Evolutionary conservation across 75 land plant genomes (phyloP).

Genomic region (Pinus albicaulis): DNA sequence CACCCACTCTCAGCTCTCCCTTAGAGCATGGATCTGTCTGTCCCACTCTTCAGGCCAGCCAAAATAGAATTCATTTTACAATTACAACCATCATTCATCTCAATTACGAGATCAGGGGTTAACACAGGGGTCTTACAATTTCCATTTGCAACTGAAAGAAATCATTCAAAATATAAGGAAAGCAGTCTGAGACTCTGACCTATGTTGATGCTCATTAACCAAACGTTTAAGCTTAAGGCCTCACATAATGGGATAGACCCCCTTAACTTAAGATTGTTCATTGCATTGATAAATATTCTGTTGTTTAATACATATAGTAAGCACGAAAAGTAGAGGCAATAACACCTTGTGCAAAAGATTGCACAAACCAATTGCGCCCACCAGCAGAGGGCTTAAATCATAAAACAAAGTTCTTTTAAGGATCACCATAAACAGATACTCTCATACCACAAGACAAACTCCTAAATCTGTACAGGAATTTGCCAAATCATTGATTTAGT

Average conservation of each 20-base stretch:
- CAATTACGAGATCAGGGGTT: too few species aligned
- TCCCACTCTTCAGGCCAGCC: too few species aligned
- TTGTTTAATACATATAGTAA: not conserved
- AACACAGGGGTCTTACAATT: not conserved
- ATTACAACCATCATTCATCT: too few species aligned
- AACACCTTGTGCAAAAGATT: not conserved
- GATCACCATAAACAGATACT: not conserved
- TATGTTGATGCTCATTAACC: too few species aligned
- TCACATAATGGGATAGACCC: not conserved
- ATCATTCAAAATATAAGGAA: not conserved
- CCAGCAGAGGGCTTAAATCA: not conserved
- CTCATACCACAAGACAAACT: not conserved
- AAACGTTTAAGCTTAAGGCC: not conserved
- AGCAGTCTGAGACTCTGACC: not conserved
- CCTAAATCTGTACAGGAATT: not conserved
- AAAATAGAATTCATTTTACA: too few species aligned
- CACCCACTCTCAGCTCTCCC: too few species aligned
- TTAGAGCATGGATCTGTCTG: too few species aligned
- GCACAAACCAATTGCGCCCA: not conserved
- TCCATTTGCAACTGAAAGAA: not conserved
- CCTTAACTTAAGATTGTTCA: not conserved
- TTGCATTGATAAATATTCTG: not conserved
- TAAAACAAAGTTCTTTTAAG: not conserved
- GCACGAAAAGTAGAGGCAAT: not conserved
- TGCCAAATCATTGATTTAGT: not conserved